Percentiles rank a stretch among this genome's conserved stretches.
Conservation (phyloP, 73 alveolate species). For the Paramecium sonneborni region DNA sequence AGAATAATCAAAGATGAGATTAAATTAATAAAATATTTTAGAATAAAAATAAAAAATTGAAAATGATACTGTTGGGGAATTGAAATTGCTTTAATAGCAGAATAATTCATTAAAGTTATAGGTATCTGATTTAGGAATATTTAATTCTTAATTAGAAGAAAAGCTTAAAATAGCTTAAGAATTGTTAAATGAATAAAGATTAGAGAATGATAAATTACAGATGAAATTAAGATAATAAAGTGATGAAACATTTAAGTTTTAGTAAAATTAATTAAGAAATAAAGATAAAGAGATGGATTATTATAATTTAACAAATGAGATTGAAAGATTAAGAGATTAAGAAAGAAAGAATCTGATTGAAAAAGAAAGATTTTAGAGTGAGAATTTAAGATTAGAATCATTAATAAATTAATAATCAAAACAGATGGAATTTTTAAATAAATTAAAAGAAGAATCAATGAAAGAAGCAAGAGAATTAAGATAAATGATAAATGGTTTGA, state of each 20-base stretch:
- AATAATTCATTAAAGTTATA: not conserved
- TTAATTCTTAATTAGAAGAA: conserved; percentile 15
- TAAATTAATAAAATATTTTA: not conserved
- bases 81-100: not conserved
- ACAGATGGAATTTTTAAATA: conserved; percentile 52
- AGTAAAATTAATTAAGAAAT: conserved; percentile 22
- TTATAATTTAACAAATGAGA: conserved; percentile 19
- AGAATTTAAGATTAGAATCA: conserved; percentile 51
- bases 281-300: conserved; percentile 65
- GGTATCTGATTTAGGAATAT: not conserved
- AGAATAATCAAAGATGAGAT: not conserved
- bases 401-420: not conserved
- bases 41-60: conserved; percentile 12
- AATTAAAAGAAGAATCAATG: conserved; percentile 58
- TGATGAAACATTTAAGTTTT: not conserved
- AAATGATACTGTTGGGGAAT: not conserved
- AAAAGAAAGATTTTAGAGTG: conserved; percentile 47
- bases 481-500: conserved; percentile 34
- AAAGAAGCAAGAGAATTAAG: conserved; percentile 67
- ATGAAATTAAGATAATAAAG: not conserved
- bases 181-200: conserved; percentile 1
- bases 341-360: conserved; percentile 60
- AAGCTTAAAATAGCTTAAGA: not conserved
- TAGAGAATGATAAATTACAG: not conserved
- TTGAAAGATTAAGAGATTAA: conserved; percentile 61